Percentiles rank a stretch among this genome's conserved stretches.
Conservation (phyloP, 1,284 basidiomycete genomes). For the Ganoderma leucocontextum region DNA sequence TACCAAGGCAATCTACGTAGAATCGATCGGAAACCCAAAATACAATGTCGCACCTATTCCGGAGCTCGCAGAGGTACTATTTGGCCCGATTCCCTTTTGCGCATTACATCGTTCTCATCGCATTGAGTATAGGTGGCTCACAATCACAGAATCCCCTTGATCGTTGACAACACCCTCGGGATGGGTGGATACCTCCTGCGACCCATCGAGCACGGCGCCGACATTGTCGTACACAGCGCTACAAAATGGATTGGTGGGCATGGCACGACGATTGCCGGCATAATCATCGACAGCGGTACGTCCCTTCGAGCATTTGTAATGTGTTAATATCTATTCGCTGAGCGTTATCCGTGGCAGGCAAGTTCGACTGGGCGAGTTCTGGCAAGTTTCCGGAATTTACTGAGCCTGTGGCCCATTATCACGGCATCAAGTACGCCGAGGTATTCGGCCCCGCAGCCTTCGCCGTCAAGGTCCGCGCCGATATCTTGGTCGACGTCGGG, state of each 20-base stretch:
- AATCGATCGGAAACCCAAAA: slow-evolving; percentile 89
- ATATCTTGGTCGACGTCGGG: slow-evolving; percentile 84
- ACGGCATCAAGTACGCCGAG: slow-evolving; percentile 79
- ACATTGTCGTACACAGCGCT: slow-evolving; percentile 89
- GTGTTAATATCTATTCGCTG: too few species aligned
- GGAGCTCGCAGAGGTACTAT: slow-evolving; percentile 71
- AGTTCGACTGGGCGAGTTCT: slow-evolving; percentile 85
- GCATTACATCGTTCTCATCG: background rate
- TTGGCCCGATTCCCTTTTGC: background rate
- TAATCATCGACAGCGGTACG: slow-evolving; percentile 79
- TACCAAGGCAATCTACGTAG: slow-evolving; percentile 83
- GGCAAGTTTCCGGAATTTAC: slow-evolving; percentile 87
- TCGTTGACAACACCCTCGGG: slow-evolving; percentile 93
- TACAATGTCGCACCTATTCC: slow-evolving; percentile 77
- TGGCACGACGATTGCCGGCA: slow-evolving; percentile 88
- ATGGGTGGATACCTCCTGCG: slow-evolving; percentile 83
- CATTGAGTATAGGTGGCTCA: slow-evolving; percentile 62
- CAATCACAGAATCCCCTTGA: slow-evolving; percentile 76
- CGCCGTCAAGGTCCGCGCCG: slow-evolving; percentile 76
- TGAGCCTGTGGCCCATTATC: slow-evolving; percentile 85
- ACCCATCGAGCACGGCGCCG: slow-evolving; percentile 81
- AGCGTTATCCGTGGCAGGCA: slow-evolving; percentile 52
- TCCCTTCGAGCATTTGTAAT: background rate
- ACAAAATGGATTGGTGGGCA: slow-evolving; percentile 95
- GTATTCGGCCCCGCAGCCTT: slow-evolving; percentile 80